phyloP scores from a whole-genome alignment of 2,329 filamentous ascomycete genomes.

The Apiospora marii region DNA sequence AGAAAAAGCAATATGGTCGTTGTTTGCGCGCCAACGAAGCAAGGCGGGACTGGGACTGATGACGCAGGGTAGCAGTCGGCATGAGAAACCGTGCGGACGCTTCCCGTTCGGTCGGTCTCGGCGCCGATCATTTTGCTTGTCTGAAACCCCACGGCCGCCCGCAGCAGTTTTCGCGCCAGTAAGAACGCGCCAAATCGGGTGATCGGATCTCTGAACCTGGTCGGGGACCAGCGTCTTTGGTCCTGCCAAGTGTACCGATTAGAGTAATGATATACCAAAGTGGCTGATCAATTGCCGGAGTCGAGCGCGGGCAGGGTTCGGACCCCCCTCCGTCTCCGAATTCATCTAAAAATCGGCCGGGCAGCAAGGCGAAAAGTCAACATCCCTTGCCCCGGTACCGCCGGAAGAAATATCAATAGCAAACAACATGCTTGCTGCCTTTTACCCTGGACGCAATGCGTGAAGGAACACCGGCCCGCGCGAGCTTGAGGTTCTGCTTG shows the following conservation, averaged over 20 bases:
- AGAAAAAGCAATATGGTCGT: too few species aligned
- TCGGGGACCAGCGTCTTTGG: not conserved
- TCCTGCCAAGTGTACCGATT: not conserved
- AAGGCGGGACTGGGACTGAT: not conserved
- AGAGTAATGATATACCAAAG: not conserved
- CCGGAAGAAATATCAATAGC: not conserved
- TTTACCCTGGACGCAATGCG: not conserved
- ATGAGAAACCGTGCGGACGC: not conserved
- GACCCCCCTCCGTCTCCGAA: not conserved
- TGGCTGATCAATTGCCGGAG: not conserved
- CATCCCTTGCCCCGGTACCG: not conserved
- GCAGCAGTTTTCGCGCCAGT: conserved; percentile 10
- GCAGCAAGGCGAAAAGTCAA: not conserved
- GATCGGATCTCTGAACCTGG: not conserved
- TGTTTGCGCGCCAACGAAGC: not conserved
- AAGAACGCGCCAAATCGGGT: not conserved
- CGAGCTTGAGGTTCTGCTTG: not conserved
- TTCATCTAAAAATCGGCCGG: not conserved
- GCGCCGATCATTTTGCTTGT: conserved; percentile 4
- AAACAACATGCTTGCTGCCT: not conserved
- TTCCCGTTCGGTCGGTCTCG: not conserved
- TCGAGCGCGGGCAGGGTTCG: conserved; percentile 8
- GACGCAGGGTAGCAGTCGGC: not conserved
- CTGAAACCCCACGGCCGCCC: not conserved
- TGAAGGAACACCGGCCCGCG: not conserved